These are phyloP conservation scores for Iris macrosiphon DNA, from an alignment of 106 monocot genomes.

Conservation along the genomic window DNA sequence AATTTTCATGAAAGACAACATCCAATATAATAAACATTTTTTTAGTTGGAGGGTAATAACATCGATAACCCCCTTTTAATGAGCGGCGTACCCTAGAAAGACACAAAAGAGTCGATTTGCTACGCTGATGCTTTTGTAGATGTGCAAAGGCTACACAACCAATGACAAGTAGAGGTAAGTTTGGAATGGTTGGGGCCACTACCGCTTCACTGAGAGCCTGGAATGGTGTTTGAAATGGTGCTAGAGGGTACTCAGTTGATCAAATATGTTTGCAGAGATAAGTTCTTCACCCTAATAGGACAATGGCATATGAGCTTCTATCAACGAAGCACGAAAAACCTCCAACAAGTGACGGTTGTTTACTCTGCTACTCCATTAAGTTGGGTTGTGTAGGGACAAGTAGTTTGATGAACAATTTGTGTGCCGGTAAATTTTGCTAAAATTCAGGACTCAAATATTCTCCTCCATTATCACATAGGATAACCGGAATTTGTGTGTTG, in stretches of 20 bases:
- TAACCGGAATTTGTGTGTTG: constrained; percentile 1
- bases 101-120: constrained; percentile 12
- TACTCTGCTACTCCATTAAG: neutral
- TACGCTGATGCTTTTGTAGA: constrained; percentile 5
- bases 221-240: neutral
- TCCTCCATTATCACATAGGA: constrained; percentile 5
- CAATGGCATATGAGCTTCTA: neutral
- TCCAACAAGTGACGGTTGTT: neutral
- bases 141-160: constrained; percentile 7
- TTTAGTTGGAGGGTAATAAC: constrained; percentile 7
- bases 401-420: constrained; percentile 3
- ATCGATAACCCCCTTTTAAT: constrained; percentile 9
- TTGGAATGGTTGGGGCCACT: neutral
- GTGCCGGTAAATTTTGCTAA: neutral
- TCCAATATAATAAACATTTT: constrained; percentile 8
- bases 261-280: neutral
- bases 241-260: constrained; percentile 3
- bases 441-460: constrained; percentile 6
- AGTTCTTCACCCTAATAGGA: constrained; percentile 1
- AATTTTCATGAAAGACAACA: constrained; percentile 12
- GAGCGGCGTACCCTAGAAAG: neutral
- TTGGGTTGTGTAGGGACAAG: neutral
- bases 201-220: neutral
- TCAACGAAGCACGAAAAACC: neutral
- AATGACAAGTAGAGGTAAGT: constrained; percentile 3